These are phyloP conservation scores for Leishmania braziliensis DNA, from an alignment of 208 protist species.

Conservation along the genomic window DNA sequence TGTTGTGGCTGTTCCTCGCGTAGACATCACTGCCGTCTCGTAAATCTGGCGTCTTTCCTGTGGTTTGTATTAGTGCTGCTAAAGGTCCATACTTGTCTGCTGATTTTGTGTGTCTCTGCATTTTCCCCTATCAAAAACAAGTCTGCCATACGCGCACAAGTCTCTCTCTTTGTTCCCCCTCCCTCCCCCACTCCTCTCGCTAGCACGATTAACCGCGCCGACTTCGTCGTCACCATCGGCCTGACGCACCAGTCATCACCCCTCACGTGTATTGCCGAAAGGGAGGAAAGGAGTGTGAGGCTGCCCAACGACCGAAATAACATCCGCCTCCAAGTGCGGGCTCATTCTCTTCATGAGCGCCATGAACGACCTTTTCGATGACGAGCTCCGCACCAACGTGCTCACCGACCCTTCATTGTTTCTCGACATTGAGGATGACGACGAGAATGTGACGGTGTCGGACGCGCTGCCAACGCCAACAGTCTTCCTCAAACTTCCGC, in stretches of 20 bases:
- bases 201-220: too few relatives aligned
- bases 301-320: background rate
- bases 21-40: background rate
- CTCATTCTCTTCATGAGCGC: conserved; percentile 16
- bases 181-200: too few relatives aligned
- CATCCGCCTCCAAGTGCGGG: background rate
- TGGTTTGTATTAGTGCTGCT: background rate
- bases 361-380: conserved; percentile 18
- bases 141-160: background rate
- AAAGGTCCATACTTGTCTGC: background rate
- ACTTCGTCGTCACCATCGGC: too few relatives aligned
- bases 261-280: background rate
- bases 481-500: background rate
- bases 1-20: background rate
- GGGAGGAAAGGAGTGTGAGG: background rate
- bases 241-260: background rate
- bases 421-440: conserved; percentile 29
- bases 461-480: background rate
- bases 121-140: background rate
- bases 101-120: background rate
- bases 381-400: conserved; percentile 21
- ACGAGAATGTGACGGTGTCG: conserved; percentile 25
- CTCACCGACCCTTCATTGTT: conserved; percentile 28
- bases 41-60: background rate
- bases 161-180: background rate